Base-by-base conservation (phyloP, 768 basidiomycete genomes). In the Phallus indusiatus region DNA sequence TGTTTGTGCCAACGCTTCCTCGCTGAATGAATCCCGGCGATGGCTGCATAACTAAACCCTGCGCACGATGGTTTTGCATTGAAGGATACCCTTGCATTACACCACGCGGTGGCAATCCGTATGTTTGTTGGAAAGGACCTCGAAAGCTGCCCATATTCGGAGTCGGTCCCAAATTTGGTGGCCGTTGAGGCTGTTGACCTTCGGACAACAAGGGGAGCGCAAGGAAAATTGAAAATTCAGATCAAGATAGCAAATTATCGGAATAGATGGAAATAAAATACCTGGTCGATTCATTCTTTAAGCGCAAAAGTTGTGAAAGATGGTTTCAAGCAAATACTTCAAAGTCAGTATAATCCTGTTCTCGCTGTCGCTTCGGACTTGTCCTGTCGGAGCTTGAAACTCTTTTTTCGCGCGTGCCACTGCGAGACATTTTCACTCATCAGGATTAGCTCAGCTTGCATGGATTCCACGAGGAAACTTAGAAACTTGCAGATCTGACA, bases 161-260 rank as follows among this genome's bases (percentile, higher is more conserved):
- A 61, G 82, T 84, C 33, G 85, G 81, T 10, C 80, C 78, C 60
- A 89, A 80, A 71, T 79, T 86, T 63, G 88, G 86, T 54, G 88
- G 86, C 70, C 88, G 78, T 71, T 89, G 88, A 67, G 85, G 86
- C 55, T 87, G 86, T 80, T 88, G 88, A 67, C 86, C 86, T 89
- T 69, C 18, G 12, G 51, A 49, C 18, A 49, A 49, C 7, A 28
- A 28, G 28, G 28, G 28, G 7, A 28, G 2, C 2, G 28, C 28
- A 28, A 28, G 2, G 2, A 28, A 28, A 28, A 28, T 28, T 3
- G 28, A 28, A 28, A 28, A 3, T 3, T 28, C 7, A 28, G 28
- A 2, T 28, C 28, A 28, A 28, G 28, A 28, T 28, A 28, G 28
- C 7, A 28, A 28, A 28, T 28, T 42, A 4, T 42, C 42, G 9